These are phyloP conservation scores for Solanum hybrid DNA, from an alignment of 305 asterid species.

Conservation along the genomic window DNA sequence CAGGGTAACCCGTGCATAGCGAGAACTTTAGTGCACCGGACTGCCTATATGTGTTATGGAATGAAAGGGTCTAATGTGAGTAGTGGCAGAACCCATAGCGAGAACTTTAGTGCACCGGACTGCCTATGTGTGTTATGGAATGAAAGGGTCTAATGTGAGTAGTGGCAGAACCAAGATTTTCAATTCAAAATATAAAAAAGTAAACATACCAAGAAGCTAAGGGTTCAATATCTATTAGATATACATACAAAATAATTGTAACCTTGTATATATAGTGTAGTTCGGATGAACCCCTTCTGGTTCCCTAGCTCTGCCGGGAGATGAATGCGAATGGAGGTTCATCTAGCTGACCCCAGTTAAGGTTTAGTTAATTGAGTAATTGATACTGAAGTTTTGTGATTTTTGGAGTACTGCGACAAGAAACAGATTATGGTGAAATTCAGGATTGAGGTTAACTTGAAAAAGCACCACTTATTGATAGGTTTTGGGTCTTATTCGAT, in stretches of 20 bases:
- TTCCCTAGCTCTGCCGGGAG: background rate
- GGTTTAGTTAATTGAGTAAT: background rate
- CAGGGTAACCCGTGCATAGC: background rate
- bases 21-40: background rate
- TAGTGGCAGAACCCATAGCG: background rate
- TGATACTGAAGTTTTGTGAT: background rate
- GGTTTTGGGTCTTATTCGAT: background rate
- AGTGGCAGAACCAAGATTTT: background rate
- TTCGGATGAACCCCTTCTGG: background rate
- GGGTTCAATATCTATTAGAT: background rate
- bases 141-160: background rate
- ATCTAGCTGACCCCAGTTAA: background rate
- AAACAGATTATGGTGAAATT: background rate
- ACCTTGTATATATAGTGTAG: background rate
- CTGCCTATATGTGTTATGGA: background rate
- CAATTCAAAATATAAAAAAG: background rate
- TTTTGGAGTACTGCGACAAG: background rate
- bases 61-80: background rate
- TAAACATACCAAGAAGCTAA: background rate
- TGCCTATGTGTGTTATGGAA: background rate
- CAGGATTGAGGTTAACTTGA: background rate
- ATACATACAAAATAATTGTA: background rate
- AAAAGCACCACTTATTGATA: background rate
- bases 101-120: background rate
- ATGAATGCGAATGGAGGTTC: background rate